These are phyloP conservation scores for Aurifilum marmelostoma DNA, from an alignment of 2,329 filamentous ascomycete genomes.

Conservation along the genomic window DNA sequence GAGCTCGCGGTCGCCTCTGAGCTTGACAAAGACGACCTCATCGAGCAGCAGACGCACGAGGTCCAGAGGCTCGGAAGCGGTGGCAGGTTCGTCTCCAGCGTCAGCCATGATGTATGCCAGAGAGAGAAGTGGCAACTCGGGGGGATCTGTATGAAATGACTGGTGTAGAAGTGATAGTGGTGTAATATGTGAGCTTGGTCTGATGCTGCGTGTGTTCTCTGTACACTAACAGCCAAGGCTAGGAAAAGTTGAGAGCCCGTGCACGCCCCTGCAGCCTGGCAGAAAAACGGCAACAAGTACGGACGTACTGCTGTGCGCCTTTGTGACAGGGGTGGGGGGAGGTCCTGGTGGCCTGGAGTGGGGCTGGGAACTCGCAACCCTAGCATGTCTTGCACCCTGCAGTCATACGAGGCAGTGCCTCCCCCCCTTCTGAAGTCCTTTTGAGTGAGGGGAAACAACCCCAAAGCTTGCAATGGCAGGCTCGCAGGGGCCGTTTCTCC, in stretches of 20 bases:
- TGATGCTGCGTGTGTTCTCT: background rate
- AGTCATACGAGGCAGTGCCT: background rate
- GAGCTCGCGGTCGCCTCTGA: constrained; percentile 91
- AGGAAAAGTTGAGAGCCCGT: constrained; percentile 18
- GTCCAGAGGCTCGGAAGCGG: constrained; percentile 90
- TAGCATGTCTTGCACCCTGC: too few species aligned
- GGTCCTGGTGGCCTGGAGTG: background rate
- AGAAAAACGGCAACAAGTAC: background rate
- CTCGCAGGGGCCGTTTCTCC: background rate
- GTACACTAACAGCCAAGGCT: background rate
- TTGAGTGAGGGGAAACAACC: background rate
- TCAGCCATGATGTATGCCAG: constrained; percentile 71
- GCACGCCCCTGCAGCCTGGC: background rate
- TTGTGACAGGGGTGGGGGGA: background rate
- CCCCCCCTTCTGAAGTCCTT: background rate
- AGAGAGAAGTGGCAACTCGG: background rate
- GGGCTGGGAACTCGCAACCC: background rate
- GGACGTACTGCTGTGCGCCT: background rate
- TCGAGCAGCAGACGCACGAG: constrained; percentile 93
- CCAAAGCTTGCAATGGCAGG: background rate
- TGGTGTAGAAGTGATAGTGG: background rate
- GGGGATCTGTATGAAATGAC: background rate
- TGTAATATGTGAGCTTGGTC: background rate
- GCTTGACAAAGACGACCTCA: constrained; percentile 95
- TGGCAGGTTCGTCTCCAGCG: constrained; percentile 70